These are phyloP conservation scores for Nyctanthes arbortristis DNA, from an alignment of 257 asterid genomes.

Conservation along the genomic window DNA sequence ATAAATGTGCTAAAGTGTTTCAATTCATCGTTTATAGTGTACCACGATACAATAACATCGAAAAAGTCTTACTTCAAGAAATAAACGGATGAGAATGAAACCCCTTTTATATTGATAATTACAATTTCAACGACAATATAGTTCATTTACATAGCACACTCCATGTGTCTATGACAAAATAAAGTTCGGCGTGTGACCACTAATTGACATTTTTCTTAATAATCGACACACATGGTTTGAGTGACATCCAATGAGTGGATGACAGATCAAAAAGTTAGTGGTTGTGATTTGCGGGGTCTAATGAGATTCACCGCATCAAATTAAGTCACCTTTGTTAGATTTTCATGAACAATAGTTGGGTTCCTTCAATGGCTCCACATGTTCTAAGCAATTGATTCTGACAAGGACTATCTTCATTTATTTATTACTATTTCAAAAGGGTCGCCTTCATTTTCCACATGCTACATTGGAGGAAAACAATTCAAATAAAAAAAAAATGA, in stretches of 20 bases:
- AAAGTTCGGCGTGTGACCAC: background rate
- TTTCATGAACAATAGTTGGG: conserved; percentile 2
- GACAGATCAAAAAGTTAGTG: conserved; percentile 25
- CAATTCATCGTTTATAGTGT: no score
- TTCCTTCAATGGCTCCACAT: conserved; percentile 24
- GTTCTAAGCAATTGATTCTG: conserved; percentile 14
- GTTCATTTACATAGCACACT: no score
- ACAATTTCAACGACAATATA: background rate
- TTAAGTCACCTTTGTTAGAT: conserved; percentile 13
- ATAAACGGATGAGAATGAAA: background rate
- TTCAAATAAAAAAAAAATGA: no score
- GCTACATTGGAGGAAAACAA: no score
- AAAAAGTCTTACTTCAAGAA: background rate
- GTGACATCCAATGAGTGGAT: background rate
- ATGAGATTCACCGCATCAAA: conserved; percentile 30
- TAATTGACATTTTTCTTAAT: background rate
- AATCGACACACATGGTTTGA: background rate
- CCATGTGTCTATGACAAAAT: background rate
- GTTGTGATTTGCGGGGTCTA: conserved; percentile 48
- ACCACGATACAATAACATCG: background rate
- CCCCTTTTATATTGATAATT: background rate
- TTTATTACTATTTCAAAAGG: no score
- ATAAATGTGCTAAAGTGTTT: no score
- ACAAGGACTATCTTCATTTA: conserved; percentile 18
- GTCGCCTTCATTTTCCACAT: no score